These are phyloP conservation scores for Linum lewisii DNA, from an alignment of 345 rosid species.

Conservation along the genomic window DNA sequence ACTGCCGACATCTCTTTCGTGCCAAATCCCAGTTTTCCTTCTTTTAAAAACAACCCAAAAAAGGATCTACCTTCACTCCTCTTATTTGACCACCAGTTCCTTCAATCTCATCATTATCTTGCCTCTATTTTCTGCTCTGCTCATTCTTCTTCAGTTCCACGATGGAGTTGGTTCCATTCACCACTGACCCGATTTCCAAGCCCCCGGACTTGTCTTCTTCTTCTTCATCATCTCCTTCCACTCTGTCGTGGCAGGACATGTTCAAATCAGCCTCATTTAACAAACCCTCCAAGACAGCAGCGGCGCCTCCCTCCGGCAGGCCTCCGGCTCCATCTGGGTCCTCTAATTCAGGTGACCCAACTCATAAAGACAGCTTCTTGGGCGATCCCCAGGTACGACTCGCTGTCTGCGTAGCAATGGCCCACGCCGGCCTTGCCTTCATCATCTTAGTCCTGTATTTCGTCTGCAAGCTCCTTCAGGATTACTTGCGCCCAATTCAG, in stretches of 20 bases:
- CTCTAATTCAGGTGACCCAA: conserved; percentile 14
- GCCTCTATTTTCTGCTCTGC: too few species aligned
- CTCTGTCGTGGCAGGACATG: conserved; percentile 90
- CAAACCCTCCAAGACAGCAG: conserved; percentile 46
- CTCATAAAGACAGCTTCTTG: conserved; percentile 25
- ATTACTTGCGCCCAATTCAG: conserved; percentile 78
- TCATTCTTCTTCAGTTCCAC: too few species aligned
- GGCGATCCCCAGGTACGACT: conserved; percentile 75
- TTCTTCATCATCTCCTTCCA: conserved; percentile 10
- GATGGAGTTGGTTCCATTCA: conserved; percentile 86
- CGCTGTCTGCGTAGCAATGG: conserved; percentile 94
- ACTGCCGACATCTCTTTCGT: too few species aligned
- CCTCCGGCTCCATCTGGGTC: conserved; percentile 6
- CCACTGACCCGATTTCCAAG: conserved; percentile 42
- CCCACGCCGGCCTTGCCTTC: conserved; percentile 87
- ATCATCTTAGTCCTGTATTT: conserved; percentile 53
- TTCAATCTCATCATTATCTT: too few species aligned
- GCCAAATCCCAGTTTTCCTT: too few species aligned
- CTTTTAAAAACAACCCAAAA: too few species aligned
- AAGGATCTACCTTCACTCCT: too few species aligned
- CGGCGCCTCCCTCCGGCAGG: conserved; percentile 10
- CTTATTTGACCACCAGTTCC: too few species aligned
- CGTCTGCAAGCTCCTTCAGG: conserved; percentile 66
- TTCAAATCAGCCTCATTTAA: conserved; percentile 75
- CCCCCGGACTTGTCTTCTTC: conserved; percentile 13